Base-by-base conservation (phyloP, 768 basidiomycete genomes). In the Botryobasidium botryosum region DNA sequence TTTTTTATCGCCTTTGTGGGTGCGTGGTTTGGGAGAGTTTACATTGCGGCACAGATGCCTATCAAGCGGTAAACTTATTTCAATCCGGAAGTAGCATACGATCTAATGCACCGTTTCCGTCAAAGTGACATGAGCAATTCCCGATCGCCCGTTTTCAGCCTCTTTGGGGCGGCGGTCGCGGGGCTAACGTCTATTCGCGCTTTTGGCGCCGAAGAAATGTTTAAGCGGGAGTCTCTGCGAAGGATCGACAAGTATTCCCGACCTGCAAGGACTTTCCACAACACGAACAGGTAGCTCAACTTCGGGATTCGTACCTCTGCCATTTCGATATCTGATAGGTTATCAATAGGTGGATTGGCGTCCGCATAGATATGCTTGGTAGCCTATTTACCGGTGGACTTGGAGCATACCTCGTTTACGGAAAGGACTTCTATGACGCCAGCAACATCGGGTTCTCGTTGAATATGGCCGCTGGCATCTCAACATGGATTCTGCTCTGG, bases 301-400 rank as follows among this genome's bases (percentile, higher is more conserved):
- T 3, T n/a, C 20, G 13, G 8, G 1, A 8, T 12, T n/a, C n/a
- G n/a, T n/a, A 1, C 5, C 3, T 23, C 8, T 8, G 15, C 25
- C 24, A 6, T 2, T 6, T 8, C 1, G 2, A 42, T 28, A 10
- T 35, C 27, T 24, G 18, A 15, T 24, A n/a, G 6, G 7, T 27
- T 37, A 15, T 21, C 21, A 42, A 18, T 42, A 65, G 69, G 41
- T 72, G 71, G 71, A 55, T 70, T 36, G 62, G 59, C 45, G 56
- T 68, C 35, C 64, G 69, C 47, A 64, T 84, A 31, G 81, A 86
- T 55, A 55, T 66, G 29, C 58, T 80, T 3, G 75, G 74, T 1
- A 67, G 64, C 3, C 21, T 74, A 10, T 79, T 80, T 54, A 64
- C 72, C 0, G 59, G 69, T 6, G 57, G 60, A 2, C 58, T 80